A percentile compares a stretch with the other conserved stretches of the same genome.
Conservation (phyloP, 371 early-diverging fungal species). For the Apophysomyces elegans region DNA sequence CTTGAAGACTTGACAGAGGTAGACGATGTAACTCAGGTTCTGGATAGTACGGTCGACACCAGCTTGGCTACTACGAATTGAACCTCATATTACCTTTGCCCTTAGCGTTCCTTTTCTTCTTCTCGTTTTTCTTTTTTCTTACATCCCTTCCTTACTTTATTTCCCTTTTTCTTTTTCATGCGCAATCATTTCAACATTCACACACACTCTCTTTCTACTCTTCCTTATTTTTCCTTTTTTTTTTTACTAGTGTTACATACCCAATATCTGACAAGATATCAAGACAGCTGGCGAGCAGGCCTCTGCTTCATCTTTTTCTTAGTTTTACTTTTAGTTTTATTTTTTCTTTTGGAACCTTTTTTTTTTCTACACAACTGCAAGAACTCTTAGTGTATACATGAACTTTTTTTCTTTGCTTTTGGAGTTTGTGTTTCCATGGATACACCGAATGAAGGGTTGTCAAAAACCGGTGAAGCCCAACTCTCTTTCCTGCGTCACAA, state of each 20-base stretch:
- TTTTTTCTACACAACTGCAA: too few relatives aligned
- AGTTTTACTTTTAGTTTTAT: neutral
- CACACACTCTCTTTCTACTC: neutral
- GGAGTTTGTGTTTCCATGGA: too few relatives aligned
- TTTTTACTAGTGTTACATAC: constrained; percentile 4
- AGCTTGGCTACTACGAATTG: neutral
- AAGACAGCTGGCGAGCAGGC: constrained; percentile 8
- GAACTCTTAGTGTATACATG: too few relatives aligned
- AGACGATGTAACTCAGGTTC: constrained; percentile 87
- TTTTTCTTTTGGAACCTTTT: neutral
- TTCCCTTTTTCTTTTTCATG: neutral
- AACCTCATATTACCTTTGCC: neutral
- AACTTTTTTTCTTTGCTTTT: too few relatives aligned
- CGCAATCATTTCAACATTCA: neutral
- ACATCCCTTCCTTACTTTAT: neutral
- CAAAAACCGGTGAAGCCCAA: too few relatives aligned
- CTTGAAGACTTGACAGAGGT: constrained; percentile 87
- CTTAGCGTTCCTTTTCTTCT: neutral
- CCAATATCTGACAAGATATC: constrained; percentile 7
- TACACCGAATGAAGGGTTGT: too few relatives aligned
- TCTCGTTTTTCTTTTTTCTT: too few relatives aligned
- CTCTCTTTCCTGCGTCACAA: too few relatives aligned
- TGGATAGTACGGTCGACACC: constrained; percentile 54
- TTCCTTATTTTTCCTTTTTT: neutral
- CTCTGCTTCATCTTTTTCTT: constrained; percentile 1